A percentile compares a stretch with the other conserved stretches of the same genome.
Conservation (phyloP, 2,329 filamentous ascomycete genomes). For the Fusarium algeriense region DNA sequence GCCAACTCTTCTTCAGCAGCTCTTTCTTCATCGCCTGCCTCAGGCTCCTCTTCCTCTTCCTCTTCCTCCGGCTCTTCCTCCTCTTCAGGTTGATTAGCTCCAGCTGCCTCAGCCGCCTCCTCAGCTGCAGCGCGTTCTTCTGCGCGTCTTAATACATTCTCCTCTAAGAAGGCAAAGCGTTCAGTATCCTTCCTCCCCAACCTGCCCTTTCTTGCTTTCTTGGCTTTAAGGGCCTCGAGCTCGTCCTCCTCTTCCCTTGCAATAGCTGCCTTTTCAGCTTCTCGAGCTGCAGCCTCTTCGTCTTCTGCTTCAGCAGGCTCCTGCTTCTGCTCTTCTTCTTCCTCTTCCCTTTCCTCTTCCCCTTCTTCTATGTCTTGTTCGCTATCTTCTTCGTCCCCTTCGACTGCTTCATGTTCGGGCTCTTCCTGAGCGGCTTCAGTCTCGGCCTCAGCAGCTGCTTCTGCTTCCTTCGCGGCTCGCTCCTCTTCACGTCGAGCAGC, state of each 20-base stretch:
- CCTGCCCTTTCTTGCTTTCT: slow-evolving; percentile 52
- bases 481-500: slow-evolving; percentile 40
- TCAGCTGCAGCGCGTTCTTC: slow-evolving; percentile 43
- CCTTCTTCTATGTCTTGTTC: slow-evolving; percentile 32
- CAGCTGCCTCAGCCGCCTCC: slow-evolving; percentile 31
- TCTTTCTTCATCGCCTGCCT: background rate
- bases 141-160: slow-evolving; percentile 30
- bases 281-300: slow-evolving; percentile 7
- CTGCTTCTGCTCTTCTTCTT: slow-evolving; percentile 28
- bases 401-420: slow-evolving; percentile 44
- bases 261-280: slow-evolving; percentile 47
- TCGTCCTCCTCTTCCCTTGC: slow-evolving; percentile 54
- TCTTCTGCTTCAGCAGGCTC: slow-evolving; percentile 12
- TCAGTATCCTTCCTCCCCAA: slow-evolving; percentile 43
- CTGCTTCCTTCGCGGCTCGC: slow-evolving; percentile 38
- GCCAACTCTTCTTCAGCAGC: background rate
- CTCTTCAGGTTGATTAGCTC: slow-evolving; percentile 38
- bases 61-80: background rate
- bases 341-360: slow-evolving; percentile 19
- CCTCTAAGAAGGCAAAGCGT: slow-evolving; percentile 24
- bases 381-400: slow-evolving; percentile 25
- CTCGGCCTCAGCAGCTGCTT: slow-evolving; percentile 8
- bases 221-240: slow-evolving; percentile 55
- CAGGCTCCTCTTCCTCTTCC: background rate
- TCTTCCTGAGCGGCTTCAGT: slow-evolving; percentile 18